Evolutionary conservation across 108 stramenopile genomes (phyloP).

Genomic region (Fistulifera pelliculosa): DNA sequence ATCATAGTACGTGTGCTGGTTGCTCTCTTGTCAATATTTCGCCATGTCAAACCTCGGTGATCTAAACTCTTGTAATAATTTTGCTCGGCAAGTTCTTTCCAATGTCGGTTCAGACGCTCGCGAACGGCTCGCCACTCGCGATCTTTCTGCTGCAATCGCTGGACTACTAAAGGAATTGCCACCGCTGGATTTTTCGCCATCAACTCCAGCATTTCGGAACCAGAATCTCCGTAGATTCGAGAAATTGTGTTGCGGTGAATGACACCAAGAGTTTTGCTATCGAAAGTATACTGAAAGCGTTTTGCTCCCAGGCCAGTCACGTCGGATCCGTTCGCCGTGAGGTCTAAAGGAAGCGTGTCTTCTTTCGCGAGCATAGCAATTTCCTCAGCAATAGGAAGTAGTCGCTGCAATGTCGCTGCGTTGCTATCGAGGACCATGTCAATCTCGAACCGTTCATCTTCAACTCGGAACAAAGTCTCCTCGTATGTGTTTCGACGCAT

Average conservation of each 20-base stretch:
- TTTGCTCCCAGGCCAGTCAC: constrained; percentile 54
- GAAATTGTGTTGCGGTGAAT: constrained; percentile 93
- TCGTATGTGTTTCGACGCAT: constrained; percentile 96
- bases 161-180: constrained; percentile 91
- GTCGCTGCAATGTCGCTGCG: constrained; percentile 66
- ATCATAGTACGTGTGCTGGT: constrained; percentile 78
- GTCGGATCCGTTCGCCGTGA: constrained; percentile 13
- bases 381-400: constrained; percentile 94
- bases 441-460: constrained; percentile 99
- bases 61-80: constrained; percentile 86
- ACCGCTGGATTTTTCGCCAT: constrained; percentile 92
- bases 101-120: constrained; percentile 71
- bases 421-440: constrained; percentile 98
- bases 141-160: constrained; percentile 96
- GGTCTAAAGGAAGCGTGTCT: constrained; percentile 24
- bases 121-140: constrained; percentile 77
- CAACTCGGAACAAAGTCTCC: constrained; percentile 91
- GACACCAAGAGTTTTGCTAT: constrained; percentile 71
- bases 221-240: constrained; percentile 93
- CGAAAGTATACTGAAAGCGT: constrained; percentile 69
- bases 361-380: constrained; percentile 60
- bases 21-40: constrained; percentile 69
- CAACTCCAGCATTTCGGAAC: constrained; percentile 89
- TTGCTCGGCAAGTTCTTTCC: constrained; percentile 79
- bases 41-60: constrained; percentile 80